phyloP scores from a whole-genome alignment of 257 asterid species.

The Penstemon newberryi region DNA sequence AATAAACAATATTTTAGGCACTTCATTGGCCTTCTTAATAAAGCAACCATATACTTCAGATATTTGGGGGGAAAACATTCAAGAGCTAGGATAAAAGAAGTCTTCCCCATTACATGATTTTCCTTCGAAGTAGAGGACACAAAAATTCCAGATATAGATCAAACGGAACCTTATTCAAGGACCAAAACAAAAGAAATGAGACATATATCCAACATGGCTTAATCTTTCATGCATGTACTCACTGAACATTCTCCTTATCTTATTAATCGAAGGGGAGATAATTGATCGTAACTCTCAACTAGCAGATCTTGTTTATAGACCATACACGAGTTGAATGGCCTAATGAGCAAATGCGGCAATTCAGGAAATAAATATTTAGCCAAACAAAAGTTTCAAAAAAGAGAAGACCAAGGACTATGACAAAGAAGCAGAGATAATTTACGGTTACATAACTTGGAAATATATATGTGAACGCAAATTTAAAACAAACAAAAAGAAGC shows the following conservation, averaged over 20 bases:
- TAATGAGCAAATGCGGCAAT: not conserved
- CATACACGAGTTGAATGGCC: not conserved
- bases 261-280: not conserved
- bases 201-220: not conserved
- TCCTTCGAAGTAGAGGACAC: not conserved
- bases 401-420: not conserved
- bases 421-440: not conserved
- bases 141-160: not conserved
- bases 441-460: not conserved
- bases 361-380: not conserved
- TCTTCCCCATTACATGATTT: not conserved
- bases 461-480: not conserved
- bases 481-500: too few species aligned
- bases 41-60: too few species aligned
- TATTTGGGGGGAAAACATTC: too few species aligned
- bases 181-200: not conserved
- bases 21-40: not conserved
- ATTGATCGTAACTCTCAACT: not conserved
- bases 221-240: not conserved
- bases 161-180: too few species aligned
- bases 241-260: not conserved
- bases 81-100: too few species aligned
- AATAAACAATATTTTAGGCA: too few species aligned
- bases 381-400: too few species aligned
- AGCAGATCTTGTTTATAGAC: not conserved